phyloP scores from a whole-genome alignment of 2,329 filamentous ascomycete species.

The Mollisiaceae sp. region DNA sequence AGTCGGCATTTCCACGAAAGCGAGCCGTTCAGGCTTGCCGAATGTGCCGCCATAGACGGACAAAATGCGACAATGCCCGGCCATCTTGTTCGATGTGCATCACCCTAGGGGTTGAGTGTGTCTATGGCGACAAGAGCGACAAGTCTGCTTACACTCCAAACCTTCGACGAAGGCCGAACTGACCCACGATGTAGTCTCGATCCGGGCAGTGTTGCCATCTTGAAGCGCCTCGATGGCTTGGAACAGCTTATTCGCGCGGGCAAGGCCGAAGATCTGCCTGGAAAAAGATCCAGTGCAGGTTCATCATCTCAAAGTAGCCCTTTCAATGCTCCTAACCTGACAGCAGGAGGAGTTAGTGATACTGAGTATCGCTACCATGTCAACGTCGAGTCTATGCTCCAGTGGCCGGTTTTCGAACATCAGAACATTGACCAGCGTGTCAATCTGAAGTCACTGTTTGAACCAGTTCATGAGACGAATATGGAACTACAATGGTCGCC shows the following conservation, averaged over 20 bases:
- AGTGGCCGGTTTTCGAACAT: conserved; percentile 37
- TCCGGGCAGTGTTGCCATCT: conserved; percentile 25
- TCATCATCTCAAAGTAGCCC: background rate
- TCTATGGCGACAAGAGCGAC: conserved; percentile 30
- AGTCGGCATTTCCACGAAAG: conserved; percentile 40
- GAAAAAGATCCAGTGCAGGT: background rate
- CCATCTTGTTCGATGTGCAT: conserved; percentile 42
- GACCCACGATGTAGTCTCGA: conserved; percentile 20
- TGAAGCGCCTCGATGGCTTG: conserved; percentile 23
- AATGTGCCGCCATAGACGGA: conserved; percentile 41
- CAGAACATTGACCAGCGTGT: conserved; percentile 34
- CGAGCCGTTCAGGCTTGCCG: conserved; percentile 44
- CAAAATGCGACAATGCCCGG: conserved; percentile 44
- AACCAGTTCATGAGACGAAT: conserved; percentile 18
- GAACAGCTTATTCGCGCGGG: conserved; percentile 24
- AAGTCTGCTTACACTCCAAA: conserved; percentile 18
- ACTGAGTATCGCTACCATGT: conserved; percentile 18
- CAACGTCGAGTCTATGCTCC: conserved; percentile 26
- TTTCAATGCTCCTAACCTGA: background rate
- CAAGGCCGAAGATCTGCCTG: background rate
- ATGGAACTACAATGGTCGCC: background rate
- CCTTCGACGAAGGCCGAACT: background rate
- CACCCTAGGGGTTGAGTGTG: conserved; percentile 42
- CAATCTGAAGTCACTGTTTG: conserved; percentile 26
- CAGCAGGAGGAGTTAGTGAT: conserved; percentile 6